These are phyloP conservation scores for Didymella arachidicola DNA, from an alignment of 2,329 filamentous ascomycete species.

Conservation along the genomic window DNA sequence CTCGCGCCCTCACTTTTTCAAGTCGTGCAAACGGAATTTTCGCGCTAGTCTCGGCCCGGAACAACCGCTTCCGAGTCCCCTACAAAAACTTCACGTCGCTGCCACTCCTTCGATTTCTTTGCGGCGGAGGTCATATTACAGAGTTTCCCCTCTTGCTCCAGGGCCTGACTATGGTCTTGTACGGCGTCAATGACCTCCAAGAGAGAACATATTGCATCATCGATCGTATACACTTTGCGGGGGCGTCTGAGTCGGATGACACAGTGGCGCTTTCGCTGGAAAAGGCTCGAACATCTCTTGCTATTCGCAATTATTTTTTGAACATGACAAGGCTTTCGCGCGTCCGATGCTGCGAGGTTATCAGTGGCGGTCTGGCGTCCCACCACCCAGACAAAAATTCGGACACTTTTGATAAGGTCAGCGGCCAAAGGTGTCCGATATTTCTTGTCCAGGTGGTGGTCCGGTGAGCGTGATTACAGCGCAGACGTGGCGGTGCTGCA, in stretches of 20 bases:
- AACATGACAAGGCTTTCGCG: not conserved
- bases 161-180: constrained; percentile 56
- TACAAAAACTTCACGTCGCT: constrained; percentile 35
- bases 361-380: not conserved
- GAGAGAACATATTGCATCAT: constrained; percentile 75
- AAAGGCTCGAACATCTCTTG: constrained; percentile 62
- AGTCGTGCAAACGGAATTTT: not conserved
- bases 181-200: constrained; percentile 84
- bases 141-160: constrained; percentile 80
- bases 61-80: constrained; percentile 9
- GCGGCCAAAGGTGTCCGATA: too few relatives aligned
- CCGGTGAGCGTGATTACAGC: not conserved
- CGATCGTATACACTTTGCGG: constrained; percentile 54
- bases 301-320: not conserved
- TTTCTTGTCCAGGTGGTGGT: too few relatives aligned
- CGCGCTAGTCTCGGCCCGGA: constrained; percentile 17
- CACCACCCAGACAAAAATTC: too few relatives aligned
- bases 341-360: too few relatives aligned
- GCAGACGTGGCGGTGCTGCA: not conserved
- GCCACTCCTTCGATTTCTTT: constrained; percentile 66
- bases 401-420: too few relatives aligned
- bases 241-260: constrained; percentile 33
- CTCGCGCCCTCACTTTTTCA: not conserved
- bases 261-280: constrained; percentile 51
- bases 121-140: constrained; percentile 73